A percentile compares a stretch with the other conserved stretches of the same genome.
Conservation (phyloP, 176 grass and related monocot species). For the Bolboschoenus planiculmis region DNA sequence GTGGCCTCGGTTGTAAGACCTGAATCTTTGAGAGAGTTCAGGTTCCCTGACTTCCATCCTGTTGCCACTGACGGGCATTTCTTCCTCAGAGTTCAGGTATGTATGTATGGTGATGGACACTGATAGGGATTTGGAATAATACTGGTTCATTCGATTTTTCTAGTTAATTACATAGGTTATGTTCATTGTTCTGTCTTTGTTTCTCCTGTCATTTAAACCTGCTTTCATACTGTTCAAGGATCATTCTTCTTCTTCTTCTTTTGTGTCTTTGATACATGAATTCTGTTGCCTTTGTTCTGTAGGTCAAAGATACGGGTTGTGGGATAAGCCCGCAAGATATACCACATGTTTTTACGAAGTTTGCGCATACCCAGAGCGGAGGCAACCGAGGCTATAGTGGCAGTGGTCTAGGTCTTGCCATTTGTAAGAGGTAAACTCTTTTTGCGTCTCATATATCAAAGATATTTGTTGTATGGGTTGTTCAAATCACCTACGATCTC, state of each 20-base stretch:
- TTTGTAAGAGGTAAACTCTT: slow-evolving; percentile 34
- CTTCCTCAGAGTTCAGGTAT: slow-evolving; percentile 91
- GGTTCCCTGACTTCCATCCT: slow-evolving; percentile 64
- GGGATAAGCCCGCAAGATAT: slow-evolving; percentile 87
- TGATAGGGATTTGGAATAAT: not conserved
- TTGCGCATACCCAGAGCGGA: slow-evolving; percentile 56
- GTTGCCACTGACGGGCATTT: slow-evolving; percentile 64
- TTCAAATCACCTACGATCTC: not conserved
- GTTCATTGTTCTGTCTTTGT: too few relatives aligned
- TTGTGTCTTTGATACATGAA: not conserved
- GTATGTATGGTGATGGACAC: not conserved
- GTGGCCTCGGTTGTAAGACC: slow-evolving; percentile 61
- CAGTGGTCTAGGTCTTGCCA: slow-evolving; percentile 42
- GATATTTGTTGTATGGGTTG: not conserved
- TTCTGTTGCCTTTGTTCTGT: slow-evolving; percentile 3
- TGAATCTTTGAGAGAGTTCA: slow-evolving; percentile 72
- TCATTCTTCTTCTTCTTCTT: not conserved
- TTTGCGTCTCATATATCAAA: not conserved
- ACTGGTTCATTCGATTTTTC: not conserved
- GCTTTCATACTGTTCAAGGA: not conserved
- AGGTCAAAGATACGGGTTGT: slow-evolving; percentile 92
- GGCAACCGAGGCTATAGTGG: slow-evolving; percentile 51
- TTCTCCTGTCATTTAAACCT: not conserved
- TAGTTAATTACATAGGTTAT: not conserved
- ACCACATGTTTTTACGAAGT: slow-evolving; percentile 84